Evolutionary conservation across 768 basidiomycete species (phyloP), one percentile per base, ranked within the genome.

Genomic region (Boletus sp.): DNA sequence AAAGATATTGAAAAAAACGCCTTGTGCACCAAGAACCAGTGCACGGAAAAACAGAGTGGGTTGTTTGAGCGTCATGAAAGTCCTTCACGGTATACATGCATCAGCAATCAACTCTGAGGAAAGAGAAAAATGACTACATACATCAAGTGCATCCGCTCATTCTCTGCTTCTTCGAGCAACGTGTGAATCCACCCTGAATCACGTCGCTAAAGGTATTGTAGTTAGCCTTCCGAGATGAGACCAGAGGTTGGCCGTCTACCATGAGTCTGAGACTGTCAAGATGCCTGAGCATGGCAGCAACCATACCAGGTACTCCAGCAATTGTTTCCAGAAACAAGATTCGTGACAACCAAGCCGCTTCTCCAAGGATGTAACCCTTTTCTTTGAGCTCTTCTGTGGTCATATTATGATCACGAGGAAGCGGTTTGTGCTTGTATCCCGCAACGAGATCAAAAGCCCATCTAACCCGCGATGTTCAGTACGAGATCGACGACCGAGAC

Each of bases 301-400:
- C 93, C 92, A 95, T 95, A 5, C 95, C 95, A 19, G 96, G 96
- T 1, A 98, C 94, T 21, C 91, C 97, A 13, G 97, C 97, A 50
- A 97, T 83, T 49, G 82, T 86, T 73, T 98, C 96, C 33, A 98
- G 78, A 74, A 87, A 82, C 44, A 87, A 70, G 57, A 86, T 80
- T 25, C 87, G 74, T 64, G 76, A 55, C 45, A 95, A 71, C 95
- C 94, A 98, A 41, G 81, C 84, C 19, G 81, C 72, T 50, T 89
- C 86, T 50, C 82, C 77, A 64, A 98, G 77, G 38, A 90, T 66
- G 66, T 88, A 86, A 0, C 93, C 90, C 21, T 79, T 79, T 59
- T 84, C 79, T 50, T 87, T 77, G 25, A 98, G 79, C 60, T 98
- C 82, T 44, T 83, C 78, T 23, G 93, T 63, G 7, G 84, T 76